These are phyloP conservation scores for Paramyrothecium roridum DNA, from an alignment of 2,329 filamentous ascomycete species.

Conservation along the genomic window DNA sequence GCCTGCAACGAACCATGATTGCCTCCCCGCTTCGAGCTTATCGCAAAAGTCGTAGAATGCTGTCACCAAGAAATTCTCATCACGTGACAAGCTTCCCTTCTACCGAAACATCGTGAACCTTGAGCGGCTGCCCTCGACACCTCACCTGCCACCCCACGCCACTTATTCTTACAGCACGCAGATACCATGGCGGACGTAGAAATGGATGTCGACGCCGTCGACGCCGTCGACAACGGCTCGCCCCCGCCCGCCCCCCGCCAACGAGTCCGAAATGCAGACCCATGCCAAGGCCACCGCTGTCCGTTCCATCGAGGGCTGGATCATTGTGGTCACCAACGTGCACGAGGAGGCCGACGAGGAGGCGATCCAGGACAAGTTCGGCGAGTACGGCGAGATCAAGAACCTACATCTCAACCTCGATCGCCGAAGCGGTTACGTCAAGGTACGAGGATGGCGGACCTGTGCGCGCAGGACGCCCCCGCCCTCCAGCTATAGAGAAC, in stretches of 20 bases:
- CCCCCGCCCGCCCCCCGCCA: constrained; percentile 38
- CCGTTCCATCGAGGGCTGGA: constrained; percentile 87
- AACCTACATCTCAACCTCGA: constrained; percentile 83
- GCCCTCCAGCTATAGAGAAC: background rate
- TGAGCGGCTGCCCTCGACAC: background rate
- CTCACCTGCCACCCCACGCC: background rate
- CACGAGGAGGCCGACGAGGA: constrained; percentile 87
- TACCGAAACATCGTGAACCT: background rate
- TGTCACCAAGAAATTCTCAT: no score
- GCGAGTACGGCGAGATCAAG: constrained; percentile 83
- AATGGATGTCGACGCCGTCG: constrained; percentile 58
- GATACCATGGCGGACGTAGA: constrained; percentile 49
- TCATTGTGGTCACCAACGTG: constrained; percentile 81
- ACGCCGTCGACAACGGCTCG: constrained; percentile 40
- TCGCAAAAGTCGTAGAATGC: no score
- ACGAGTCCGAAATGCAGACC: constrained; percentile 67
- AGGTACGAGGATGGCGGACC: constrained; percentile 47
- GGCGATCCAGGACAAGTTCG: constrained; percentile 76
- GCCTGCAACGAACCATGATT: no score
- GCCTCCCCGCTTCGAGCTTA: no score
- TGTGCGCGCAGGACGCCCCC: background rate
- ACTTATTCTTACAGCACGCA: background rate
- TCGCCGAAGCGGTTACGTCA: constrained; percentile 79
- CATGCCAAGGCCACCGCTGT: constrained; percentile 74
- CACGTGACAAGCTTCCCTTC: background rate